These are phyloP conservation scores for Alternaria tenuissima DNA, from an alignment of 2,329 filamentous ascomycete species.

Conservation along the genomic window DNA sequence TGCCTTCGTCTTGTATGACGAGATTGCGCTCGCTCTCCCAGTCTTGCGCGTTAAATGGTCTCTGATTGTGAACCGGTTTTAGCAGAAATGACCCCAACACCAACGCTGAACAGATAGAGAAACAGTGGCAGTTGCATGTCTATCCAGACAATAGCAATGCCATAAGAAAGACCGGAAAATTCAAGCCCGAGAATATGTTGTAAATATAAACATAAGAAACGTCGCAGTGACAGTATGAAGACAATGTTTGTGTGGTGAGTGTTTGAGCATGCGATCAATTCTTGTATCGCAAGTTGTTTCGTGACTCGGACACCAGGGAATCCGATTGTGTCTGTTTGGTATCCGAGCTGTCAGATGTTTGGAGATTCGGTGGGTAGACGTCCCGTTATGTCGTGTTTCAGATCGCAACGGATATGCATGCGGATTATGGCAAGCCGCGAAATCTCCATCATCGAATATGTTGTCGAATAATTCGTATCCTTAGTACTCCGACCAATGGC, in stretches of 20 bases:
- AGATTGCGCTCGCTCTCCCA: background rate
- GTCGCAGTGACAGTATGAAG: constrained; percentile 15
- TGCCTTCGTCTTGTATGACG: background rate
- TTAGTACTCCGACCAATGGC: constrained; percentile 46
- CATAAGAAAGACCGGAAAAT: background rate
- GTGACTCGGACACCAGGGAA: background rate
- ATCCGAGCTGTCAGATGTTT: constrained; percentile 11
- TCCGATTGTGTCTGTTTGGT: background rate
- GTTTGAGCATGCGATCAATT: background rate
- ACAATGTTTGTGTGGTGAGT: background rate
- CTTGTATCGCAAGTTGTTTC: background rate
- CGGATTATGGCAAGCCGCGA: background rate
- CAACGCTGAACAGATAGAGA: constrained; percentile 6
- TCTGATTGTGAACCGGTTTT: background rate
- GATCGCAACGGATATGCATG: background rate
- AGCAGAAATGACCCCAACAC: constrained; percentile 11
- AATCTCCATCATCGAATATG: background rate
- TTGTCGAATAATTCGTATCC: background rate
- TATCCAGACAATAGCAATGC: background rate
- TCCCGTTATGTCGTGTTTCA: constrained; percentile 8
- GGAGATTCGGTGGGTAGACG: constrained; percentile 3
- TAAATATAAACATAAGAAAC: constrained; percentile 18
- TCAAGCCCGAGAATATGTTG: background rate
- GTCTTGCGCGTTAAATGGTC: background rate
- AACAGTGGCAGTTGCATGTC: background rate